Conservation (phyloP, 2,329 filamentous ascomycete species). For the Pestalotiopsis fici region DNA sequence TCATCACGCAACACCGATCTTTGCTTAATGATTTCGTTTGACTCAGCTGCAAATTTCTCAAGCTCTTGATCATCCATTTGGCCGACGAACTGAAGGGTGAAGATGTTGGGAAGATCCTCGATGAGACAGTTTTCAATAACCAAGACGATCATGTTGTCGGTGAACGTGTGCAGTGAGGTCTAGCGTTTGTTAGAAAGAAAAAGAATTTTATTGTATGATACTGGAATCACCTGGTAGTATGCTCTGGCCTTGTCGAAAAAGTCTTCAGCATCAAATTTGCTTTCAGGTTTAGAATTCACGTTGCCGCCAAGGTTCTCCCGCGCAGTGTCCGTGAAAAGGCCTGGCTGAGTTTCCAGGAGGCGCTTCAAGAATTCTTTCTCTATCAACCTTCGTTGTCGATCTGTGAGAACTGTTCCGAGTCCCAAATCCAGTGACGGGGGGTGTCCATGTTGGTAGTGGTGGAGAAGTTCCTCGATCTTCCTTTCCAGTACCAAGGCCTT, state of each 20-base stretch:
- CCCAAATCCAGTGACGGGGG: slow-evolving; percentile 8
- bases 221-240: slow-evolving; percentile 11
- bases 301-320: background rate
- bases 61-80: slow-evolving; percentile 32
- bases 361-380: background rate
- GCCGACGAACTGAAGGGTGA: slow-evolving; percentile 37
- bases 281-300: background rate
- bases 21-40: slow-evolving; percentile 19
- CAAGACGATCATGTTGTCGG: slow-evolving; percentile 49
- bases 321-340: background rate
- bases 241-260: slow-evolving; percentile 11
- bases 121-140: slow-evolving; percentile 51
- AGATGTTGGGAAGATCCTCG: slow-evolving; percentile 37
- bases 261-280: slow-evolving; percentile 10
- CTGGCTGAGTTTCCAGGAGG: background rate
- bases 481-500: background rate
- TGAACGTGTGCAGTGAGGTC: slow-evolving; percentile 44
- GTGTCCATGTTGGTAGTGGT: slow-evolving; percentile 4
- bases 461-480: slow-evolving; percentile 12
- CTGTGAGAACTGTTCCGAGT: background rate
- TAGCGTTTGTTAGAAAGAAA: slow-evolving; percentile 24
- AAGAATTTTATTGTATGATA: background rate
- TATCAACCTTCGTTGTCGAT: background rate
- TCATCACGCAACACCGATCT: background rate
- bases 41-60: slow-evolving; percentile 30